Evolutionary conservation across 148 eudicot species (phyloP).

Genomic region (Rhododendron vialii): DNA sequence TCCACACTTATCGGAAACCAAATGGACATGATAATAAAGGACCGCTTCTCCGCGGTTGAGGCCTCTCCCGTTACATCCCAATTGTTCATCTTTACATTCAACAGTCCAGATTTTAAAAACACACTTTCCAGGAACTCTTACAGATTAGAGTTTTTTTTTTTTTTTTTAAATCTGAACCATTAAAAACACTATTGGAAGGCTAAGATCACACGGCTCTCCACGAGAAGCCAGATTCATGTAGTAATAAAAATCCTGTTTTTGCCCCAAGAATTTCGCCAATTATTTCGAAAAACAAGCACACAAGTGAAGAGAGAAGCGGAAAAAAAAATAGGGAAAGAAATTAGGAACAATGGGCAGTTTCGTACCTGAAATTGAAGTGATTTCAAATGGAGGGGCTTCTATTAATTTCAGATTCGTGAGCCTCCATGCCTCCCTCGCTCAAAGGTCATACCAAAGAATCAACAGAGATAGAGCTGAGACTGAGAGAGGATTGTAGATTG

Average conservation of each 20-base stretch:
- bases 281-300: not conserved
- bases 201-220: not conserved
- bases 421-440: constrained; percentile 24
- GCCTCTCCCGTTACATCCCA: not conserved
- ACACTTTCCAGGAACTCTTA: not conserved
- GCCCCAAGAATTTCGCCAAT: not conserved
- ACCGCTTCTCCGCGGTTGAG: too few relatives aligned
- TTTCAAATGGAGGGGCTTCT: not conserved
- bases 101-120: not conserved
- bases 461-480: not conserved
- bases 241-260: not conserved
- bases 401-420: constrained; percentile 24
- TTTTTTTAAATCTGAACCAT: not conserved
- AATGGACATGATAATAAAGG: not conserved
- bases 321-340: not conserved
- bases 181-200: not conserved
- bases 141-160: too few relatives aligned
- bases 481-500: not conserved
- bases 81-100: too few relatives aligned
- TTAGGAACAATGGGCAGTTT: not conserved
- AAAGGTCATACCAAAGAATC: constrained; percentile 5
- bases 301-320: not conserved
- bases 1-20: not conserved
- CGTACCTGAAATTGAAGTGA: constrained; percentile 5
- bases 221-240: not conserved